phyloP scores from a whole-genome alignment of 208 protist species.

The Trypanosoma mega region DNA sequence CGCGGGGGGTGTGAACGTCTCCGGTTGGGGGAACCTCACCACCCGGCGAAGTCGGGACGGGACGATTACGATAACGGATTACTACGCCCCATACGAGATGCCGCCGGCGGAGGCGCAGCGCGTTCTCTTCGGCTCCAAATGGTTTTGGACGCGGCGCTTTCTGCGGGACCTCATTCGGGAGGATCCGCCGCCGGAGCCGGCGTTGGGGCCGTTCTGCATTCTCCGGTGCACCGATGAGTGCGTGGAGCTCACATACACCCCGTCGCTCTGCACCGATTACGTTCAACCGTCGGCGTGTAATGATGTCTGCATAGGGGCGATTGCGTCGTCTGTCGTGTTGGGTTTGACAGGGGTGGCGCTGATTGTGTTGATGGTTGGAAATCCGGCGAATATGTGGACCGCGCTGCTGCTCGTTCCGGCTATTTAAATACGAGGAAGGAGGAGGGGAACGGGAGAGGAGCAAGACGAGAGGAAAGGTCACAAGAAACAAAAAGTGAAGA shows the following conservation, averaged over 20 bases:
- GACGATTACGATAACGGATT: slow-evolving; percentile 47
- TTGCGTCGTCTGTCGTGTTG: slow-evolving; percentile 54
- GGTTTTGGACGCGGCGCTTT: slow-evolving; percentile 37
- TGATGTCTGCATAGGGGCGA: slow-evolving; percentile 65
- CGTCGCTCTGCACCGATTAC: slow-evolving; percentile 30
- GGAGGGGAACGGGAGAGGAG: background rate
- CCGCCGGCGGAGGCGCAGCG: slow-evolving; percentile 14
- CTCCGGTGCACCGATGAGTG: slow-evolving; percentile 42
- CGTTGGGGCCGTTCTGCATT: slow-evolving; percentile 44
- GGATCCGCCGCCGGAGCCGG: background rate
- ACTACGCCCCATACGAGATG: slow-evolving; percentile 28
- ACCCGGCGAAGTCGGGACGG: slow-evolving; percentile 32
- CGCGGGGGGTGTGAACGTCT: slow-evolving; percentile 42
- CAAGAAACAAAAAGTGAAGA: background rate
- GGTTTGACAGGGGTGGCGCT: slow-evolving; percentile 28
- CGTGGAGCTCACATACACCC: slow-evolving; percentile 13
- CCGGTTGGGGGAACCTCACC: slow-evolving; percentile 38
- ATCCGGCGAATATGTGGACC: slow-evolving; percentile 49
- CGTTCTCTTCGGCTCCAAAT: slow-evolving; percentile 32
- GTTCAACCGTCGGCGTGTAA: slow-evolving; percentile 31
- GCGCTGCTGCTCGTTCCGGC: slow-evolving; percentile 38
- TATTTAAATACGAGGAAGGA: slow-evolving; percentile 18
- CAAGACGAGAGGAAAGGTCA: background rate
- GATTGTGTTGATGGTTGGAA: slow-evolving; percentile 31
- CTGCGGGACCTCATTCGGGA: slow-evolving; percentile 24